phyloP scores from a whole-genome alignment of 1,284 basidiomycete genomes.

The Veloporphyrellus conicus region DNA sequence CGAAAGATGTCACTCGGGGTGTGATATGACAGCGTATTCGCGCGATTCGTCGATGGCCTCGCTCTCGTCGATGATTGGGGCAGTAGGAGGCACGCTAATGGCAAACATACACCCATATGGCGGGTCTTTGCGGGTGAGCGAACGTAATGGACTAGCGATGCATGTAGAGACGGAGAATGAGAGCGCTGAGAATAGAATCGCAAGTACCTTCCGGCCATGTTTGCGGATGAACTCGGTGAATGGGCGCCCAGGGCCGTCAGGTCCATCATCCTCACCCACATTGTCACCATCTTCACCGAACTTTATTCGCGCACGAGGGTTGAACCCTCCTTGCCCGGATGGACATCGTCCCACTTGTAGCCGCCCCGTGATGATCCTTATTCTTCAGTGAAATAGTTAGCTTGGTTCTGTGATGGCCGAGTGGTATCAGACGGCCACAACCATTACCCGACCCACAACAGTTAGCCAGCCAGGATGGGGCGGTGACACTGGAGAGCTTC shows the following conservation, averaged over 20 bases:
- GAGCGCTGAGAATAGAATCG: neutral
- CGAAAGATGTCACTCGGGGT: neutral
- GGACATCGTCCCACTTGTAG: conserved; percentile 76
- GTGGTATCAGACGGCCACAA: no score
- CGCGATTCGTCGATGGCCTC: conserved; percentile 20
- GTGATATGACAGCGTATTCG: conserved; percentile 9
- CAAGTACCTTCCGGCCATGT: neutral
- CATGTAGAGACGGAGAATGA: conserved; percentile 9
- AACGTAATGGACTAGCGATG: conserved; percentile 7
- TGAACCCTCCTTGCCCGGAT: conserved; percentile 72
- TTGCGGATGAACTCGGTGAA: neutral
- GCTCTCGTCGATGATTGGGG: conserved; percentile 38
- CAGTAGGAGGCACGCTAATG: conserved; percentile 42
- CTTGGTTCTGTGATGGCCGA: no score
- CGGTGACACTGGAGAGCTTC: no score
- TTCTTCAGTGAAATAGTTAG: no score
- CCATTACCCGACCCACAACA: no score
- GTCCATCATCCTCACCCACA: neutral
- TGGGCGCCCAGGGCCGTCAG: neutral
- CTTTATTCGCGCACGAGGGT: neutral
- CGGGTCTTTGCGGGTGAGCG: neutral
- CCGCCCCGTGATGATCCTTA: conserved; percentile 66
- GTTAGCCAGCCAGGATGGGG: no score
- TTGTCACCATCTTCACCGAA: neutral
- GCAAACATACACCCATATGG: conserved; percentile 12